Evolutionary conservation across 225 moss, liverwort and hornwort species (phyloP).

Genomic region (Thuidium tamariscinum): DNA sequence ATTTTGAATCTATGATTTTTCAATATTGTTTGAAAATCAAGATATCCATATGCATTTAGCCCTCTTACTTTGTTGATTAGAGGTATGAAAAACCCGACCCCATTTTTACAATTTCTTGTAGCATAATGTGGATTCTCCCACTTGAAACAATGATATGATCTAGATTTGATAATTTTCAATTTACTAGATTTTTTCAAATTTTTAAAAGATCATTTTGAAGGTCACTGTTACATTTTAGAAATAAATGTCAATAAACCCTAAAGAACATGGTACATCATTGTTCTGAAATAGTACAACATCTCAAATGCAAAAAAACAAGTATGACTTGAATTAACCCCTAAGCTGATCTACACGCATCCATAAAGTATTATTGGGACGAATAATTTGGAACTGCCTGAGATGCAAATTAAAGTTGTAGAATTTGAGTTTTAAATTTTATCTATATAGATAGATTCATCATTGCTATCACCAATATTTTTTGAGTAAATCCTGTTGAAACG

Average conservation of each 20-base stretch:
- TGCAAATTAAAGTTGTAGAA: too few relatives aligned
- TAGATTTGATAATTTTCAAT: not conserved
- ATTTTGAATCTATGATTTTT: not conserved
- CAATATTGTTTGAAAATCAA: not conserved
- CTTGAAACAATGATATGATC: not conserved
- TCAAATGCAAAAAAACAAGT: not conserved
- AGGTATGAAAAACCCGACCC: rapidly evolving
- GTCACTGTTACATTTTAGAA: not conserved
- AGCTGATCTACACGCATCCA: too few relatives aligned
- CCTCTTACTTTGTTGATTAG: rapidly evolving
- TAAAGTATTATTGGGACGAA: too few relatives aligned
- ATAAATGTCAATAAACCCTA: not conserved
- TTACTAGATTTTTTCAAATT: rapidly evolving
- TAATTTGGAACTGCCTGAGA: too few relatives aligned
- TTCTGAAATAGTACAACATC: rapidly evolving
- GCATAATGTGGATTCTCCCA: not conserved
- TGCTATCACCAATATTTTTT: too few relatives aligned
- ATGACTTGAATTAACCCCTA: not conserved
- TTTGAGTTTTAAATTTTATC: too few relatives aligned
- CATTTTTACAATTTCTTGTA: not conserved
- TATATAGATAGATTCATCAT: too few relatives aligned
- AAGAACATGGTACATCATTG: not conserved
- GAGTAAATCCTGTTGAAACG: too few relatives aligned
- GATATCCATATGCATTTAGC: too few relatives aligned
- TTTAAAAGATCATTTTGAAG: not conserved